Percentiles rank a stretch among this genome's conserved stretches.
Evolutionary conservation across 2,329 filamentous ascomycete species (phyloP).

Genomic region (Neurospora sp.): DNA sequence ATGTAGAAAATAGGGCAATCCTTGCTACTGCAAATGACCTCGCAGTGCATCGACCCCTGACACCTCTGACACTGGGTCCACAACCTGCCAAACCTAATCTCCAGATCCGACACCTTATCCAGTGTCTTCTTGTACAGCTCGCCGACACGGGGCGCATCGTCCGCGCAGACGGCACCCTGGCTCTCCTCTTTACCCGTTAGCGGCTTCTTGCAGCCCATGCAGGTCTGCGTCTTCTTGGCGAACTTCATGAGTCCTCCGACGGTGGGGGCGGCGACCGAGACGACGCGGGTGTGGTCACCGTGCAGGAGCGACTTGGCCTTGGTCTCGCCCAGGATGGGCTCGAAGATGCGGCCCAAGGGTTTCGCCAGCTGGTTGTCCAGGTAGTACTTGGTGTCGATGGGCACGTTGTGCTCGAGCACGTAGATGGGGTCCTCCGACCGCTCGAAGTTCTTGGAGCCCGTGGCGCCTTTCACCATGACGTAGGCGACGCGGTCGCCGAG

Average conservation of each 20-base stretch:
- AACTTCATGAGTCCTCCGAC: conserved; percentile 97
- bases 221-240: conserved; percentile 93
- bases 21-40: conserved; percentile 92
- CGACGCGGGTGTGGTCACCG: conserved; percentile 89
- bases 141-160: conserved; percentile 76
- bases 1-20: conserved; percentile 99
- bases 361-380: conserved; percentile 97
- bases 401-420: conserved; percentile 93
- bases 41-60: conserved; percentile 95
- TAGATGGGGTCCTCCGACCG: conserved; percentile 95
- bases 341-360: conserved; percentile 89
- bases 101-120: conserved; percentile 79
- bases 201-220: conserved; percentile 98
- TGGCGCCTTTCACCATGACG: conserved; percentile 88
- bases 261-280: conserved; percentile 83
- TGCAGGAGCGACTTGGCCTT: conserved; percentile 79
- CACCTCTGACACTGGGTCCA: conserved; percentile 99
- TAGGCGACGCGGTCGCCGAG: conserved; percentile 96
- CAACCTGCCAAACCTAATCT: conserved; percentile 81
- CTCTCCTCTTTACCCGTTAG: conserved; percentile 70
- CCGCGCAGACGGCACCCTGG: conserved; percentile 75
- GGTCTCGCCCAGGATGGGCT: conserved; percentile 90
- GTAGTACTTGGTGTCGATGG: conserved; percentile 97
- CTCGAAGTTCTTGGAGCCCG: conserved; percentile 90
- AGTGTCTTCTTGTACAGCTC: conserved; percentile 92